These are phyloP conservation scores for Karstenula rhodostoma DNA, from an alignment of 2,329 filamentous ascomycete genomes.

Conservation along the genomic window DNA sequence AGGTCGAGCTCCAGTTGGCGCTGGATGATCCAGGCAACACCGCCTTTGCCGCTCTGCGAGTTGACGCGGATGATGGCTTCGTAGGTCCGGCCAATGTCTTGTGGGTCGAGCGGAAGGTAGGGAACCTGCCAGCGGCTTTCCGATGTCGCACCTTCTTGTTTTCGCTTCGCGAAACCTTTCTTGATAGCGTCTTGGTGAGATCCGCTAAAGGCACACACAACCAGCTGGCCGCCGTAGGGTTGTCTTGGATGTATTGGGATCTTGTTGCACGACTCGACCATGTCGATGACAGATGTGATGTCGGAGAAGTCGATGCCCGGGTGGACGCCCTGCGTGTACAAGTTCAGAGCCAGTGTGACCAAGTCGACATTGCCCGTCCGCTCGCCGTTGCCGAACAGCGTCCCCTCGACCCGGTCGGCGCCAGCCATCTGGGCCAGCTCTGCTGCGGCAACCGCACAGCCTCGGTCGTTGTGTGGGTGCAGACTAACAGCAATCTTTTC, in stretches of 20 bases:
- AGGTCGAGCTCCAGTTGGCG: slow-evolving; percentile 89
- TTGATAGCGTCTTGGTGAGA: slow-evolving; percentile 97
- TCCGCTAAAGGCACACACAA: slow-evolving; percentile 91
- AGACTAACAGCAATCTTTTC: slow-evolving; percentile 89
- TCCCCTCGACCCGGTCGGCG: slow-evolving; percentile 92
- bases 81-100: slow-evolving; percentile 95
- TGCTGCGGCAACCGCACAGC: slow-evolving; percentile 86
- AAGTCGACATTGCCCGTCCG: slow-evolving; percentile 95
- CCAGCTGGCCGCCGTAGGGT: slow-evolving; percentile 88
- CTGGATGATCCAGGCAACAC: slow-evolving; percentile 92
- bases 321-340: slow-evolving; percentile 91
- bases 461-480: slow-evolving; percentile 94
- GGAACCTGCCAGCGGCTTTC: slow-evolving; percentile 84
- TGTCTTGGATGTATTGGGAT: slow-evolving; percentile 90
- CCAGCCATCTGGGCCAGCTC: slow-evolving; percentile 97
- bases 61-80: slow-evolving; percentile 98
- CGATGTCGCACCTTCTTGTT: slow-evolving; percentile 64
- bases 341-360: slow-evolving; percentile 88
- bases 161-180: slow-evolving; percentile 79
- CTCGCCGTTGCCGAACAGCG: slow-evolving; percentile 93
- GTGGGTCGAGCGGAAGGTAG: slow-evolving; percentile 90
- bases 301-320: slow-evolving; percentile 92
- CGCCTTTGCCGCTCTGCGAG: slow-evolving; percentile 93
- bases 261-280: slow-evolving; percentile 92
- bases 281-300: slow-evolving; percentile 82